phyloP scores from a whole-genome alignment of 306 rosid species.

The Leucaena leucocephala region DNA sequence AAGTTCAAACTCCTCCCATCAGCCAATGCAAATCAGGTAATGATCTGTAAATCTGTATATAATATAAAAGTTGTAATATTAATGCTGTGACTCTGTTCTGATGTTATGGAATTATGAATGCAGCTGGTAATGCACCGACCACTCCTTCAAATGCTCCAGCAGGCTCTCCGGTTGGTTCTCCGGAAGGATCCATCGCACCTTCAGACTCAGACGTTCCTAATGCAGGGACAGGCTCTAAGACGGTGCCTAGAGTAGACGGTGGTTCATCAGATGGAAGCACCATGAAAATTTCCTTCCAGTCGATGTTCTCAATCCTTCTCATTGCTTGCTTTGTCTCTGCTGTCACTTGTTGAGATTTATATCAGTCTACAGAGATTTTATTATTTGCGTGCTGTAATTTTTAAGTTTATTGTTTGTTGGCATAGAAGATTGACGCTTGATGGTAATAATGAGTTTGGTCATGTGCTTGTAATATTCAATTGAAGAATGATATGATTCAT shows the following conservation, averaged over 20 bases:
- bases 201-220: constrained; percentile 51
- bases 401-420: background rate
- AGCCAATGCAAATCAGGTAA: constrained; percentile 63
- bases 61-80: too few relatives aligned
- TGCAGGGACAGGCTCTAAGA: constrained; percentile 61
- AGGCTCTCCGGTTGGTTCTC: constrained; percentile 46
- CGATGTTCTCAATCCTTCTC: constrained; percentile 45
- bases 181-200: constrained; percentile 53
- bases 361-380: constrained; percentile 10
- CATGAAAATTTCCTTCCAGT: constrained; percentile 38
- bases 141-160: constrained; percentile 48
- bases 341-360: constrained; percentile 37
- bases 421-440: background rate
- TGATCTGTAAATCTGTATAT: too few relatives aligned
- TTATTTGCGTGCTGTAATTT: constrained; percentile 2
- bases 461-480: background rate
- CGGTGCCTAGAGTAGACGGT: constrained; percentile 49
- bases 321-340: constrained; percentile 40
- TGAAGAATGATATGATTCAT: background rate
- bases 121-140: constrained; percentile 52
- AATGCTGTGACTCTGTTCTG: constrained; percentile 11
- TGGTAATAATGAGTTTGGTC: background rate
- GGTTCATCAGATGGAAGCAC: constrained; percentile 51
- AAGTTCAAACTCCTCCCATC: constrained; percentile 65
- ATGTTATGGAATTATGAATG: constrained; percentile 32